Conservation (phyloP, 176 grass and related monocot genomes). For the Coix lacrymajobi region DNA sequence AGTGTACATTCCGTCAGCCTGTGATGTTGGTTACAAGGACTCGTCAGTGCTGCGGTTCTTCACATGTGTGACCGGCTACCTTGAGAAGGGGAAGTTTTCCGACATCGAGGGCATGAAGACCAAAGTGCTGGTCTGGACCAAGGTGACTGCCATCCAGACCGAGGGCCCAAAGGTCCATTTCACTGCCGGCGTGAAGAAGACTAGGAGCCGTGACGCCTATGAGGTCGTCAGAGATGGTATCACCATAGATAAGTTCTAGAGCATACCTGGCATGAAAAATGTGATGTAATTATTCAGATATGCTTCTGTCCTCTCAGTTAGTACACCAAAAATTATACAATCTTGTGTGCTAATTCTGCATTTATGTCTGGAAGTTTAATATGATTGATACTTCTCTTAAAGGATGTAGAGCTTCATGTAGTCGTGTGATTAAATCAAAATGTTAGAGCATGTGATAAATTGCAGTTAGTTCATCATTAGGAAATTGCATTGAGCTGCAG, state of each 20-base stretch:
- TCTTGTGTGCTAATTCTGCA: neutral
- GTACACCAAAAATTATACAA: neutral
- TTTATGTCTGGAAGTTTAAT: neutral
- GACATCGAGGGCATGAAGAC: constrained; percentile 91
- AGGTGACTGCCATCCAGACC: constrained; percentile 59
- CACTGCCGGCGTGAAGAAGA: constrained; percentile 65
- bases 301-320: neutral
- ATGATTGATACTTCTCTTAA: neutral
- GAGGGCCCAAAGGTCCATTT: constrained; percentile 90
- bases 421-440: neutral
- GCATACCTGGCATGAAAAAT: constrained; percentile 2
- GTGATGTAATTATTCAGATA: constrained; percentile 26
- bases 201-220: constrained; percentile 66
- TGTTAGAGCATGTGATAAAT: neutral
- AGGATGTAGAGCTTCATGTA: neutral
- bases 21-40: constrained; percentile 93
- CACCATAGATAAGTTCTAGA: constrained; percentile 83
- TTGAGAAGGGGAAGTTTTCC: constrained; percentile 82
- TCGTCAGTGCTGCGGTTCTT: constrained; percentile 85
- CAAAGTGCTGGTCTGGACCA: constrained; percentile 83
- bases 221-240: constrained; percentile 84
- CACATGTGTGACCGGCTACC: constrained; percentile 74
- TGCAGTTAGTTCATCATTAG: neutral
- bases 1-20: constrained; percentile 69
- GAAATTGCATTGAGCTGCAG: neutral